Base-by-base conservation (phyloP, 2,329 filamentous ascomycete genomes). In the Aureobasidium musti region DNA sequence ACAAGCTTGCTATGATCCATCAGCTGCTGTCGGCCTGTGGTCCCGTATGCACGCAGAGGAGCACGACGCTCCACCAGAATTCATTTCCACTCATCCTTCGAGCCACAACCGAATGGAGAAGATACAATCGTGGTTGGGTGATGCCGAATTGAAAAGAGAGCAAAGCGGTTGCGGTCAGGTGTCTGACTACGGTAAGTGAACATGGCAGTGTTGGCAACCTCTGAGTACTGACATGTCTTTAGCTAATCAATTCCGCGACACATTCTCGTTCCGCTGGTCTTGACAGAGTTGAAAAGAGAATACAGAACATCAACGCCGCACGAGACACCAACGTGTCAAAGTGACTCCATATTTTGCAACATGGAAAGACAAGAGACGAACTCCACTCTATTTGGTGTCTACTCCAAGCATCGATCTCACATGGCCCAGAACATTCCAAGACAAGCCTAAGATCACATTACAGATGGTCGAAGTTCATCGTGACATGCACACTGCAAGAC, bases 51-150 rank as follows among this genome's bases (percentile, higher is more conserved):
- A 89, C 69, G 74, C 75, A 45, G 74, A 78, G 14, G 80, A 80
- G 30, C 63, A 83, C 53, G 72, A 73, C 5, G 82, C 84, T 66
- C 81, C 85, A 39, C 90, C 90, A 0, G 87, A 92, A 77, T 88
- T 91, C 79, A 77, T 92, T 71, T 90, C 86, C 73, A 93, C 91
- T 6, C 91, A 94, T 79, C 91, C 91, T 41, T 89, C 88, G 79
- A 87, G 88, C 71, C 81, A 85, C 66, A 86, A 85, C 67, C 80
- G 90, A 26, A 84, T 90, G 67, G 80, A 85, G 72, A 87, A 87
- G 76, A 90, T 92, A 63, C 74, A 79, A 65, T 82, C 87, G 70
- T 91, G 83, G 83, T 60, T 82, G 28, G 77, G 78, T 0, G 72
- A 81, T 65, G 80, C 80, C 3, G 68, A 76, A 60, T 71, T 75